Evolutionary conservation across 257 asterid species (phyloP), one percentile per base, ranked within the genome.

Genomic region (Voacanga thouarsii): DNA sequence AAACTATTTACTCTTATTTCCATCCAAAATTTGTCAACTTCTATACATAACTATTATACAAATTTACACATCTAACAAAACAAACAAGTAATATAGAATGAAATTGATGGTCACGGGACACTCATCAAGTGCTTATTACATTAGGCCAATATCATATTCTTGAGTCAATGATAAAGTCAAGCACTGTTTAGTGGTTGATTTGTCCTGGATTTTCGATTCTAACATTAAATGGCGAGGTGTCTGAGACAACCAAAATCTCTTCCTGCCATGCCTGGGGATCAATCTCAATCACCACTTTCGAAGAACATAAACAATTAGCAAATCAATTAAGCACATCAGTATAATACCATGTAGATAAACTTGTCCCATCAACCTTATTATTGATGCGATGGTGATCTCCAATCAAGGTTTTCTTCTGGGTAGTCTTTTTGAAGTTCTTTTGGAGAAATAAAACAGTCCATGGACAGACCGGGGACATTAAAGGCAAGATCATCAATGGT

Each of bases 381-480:
- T 80, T 68, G 77, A 74, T 84, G 90, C 71, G 88, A 70, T 55
- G 93, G 87, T 37, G 89, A 87, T 81, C 87, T 90, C 91, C 91
- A 85, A 37, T 83, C 87, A 49, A 87, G 85, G 51, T 69, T 80
- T 76, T 89, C 84, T n/a, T 84, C 78, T 0, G 90, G 85, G 76
- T 76, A 85, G 23, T 79, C 87, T 47, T 79, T 89, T 65, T 82
- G 91, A 21, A 91, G 72, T 84, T 90, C 94, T 79, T 87, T 82
- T 6, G 97, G 97, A 81, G 97, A 96, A 76, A 93, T 88, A 80
- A 93, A 93, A 41, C 90, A 88, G 80, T 93, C 93, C 10, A 83
- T 23, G 3, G 97, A 90, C 50, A 93, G 93, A 43, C 96, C 97
- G 0, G 90, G 91, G 49, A 93, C 96, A 33, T 91, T 89, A 37